These are phyloP conservation scores for Zygosaccharomyces bisporus DNA, from an alignment of 805 yeast genomes.

Conservation along the genomic window DNA sequence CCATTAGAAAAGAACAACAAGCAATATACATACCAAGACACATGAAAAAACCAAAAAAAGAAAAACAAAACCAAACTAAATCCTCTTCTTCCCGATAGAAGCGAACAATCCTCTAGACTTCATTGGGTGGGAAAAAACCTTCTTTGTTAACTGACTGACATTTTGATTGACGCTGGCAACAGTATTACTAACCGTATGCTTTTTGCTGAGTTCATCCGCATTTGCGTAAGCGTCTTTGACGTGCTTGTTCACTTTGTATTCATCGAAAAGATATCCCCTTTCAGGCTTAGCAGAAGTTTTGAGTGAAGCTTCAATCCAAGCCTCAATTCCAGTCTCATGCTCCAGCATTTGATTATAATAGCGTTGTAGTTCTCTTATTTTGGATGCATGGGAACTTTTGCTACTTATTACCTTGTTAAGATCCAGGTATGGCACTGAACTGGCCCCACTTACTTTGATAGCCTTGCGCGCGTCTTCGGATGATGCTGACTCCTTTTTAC, in stretches of 20 bases:
- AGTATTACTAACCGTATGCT: slow-evolving; percentile 40
- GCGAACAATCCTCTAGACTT: slow-evolving; percentile 51
- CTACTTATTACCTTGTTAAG: slow-evolving; percentile 39
- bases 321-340: slow-evolving; percentile 54
- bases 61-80: slow-evolving; percentile 31
- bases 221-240: slow-evolving; percentile 65
- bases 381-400: slow-evolving; percentile 22
- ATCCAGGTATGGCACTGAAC: slow-evolving; percentile 41
- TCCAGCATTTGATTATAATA: slow-evolving; percentile 40
- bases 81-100: slow-evolving; percentile 50
- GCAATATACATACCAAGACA: neutral
- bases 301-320: slow-evolving; percentile 46
- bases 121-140: slow-evolving; percentile 49
- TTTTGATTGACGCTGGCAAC: slow-evolving; percentile 43
- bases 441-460: neutral
- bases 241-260: slow-evolving; percentile 45
- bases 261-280: slow-evolving; percentile 31
- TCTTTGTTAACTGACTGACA: slow-evolving; percentile 48
- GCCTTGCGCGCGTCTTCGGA: neutral
- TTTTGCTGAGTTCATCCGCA: slow-evolving; percentile 44
- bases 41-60: neutral
- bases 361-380: slow-evolving; percentile 25
- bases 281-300: slow-evolving; percentile 31
- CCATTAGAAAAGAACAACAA: neutral
- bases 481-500: slow-evolving; percentile 34